Evolutionary conservation across 495 filamentous ascomycete genomes (phyloP), one percentile per base, ranked within the genome.

Genomic region (Amniculicola lignicola): DNA sequence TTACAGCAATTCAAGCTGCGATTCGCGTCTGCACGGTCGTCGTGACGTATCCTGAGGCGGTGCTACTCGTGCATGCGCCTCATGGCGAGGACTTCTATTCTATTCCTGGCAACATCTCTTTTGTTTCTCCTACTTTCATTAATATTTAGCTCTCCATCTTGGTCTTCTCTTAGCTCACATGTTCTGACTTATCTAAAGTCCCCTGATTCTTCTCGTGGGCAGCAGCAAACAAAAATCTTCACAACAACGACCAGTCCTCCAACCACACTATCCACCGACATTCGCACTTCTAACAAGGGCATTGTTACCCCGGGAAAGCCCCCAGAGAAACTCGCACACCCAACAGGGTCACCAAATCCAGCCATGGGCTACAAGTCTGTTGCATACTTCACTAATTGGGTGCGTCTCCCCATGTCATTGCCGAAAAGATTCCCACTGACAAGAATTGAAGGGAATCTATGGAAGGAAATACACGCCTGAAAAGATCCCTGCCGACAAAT

Each of bases 341-440:
- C 7, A 40, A 10, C 37, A 39, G 39, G 24, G 23, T 12, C 14
- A 22, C 35, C 51, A 44, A 48, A 24, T 21, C 5, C 28, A 5
- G 77, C 54, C 6, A 80, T 79, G 75, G 72, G 80, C 47, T 87
- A 82, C 67, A 81, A 80, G 57, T 77, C 83, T 4, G 86, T 93
- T 46, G 87, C 86, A 14, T 95, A 95, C 75, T 95, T 84, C 60
- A 86, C 89, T 49, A 91, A 95, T 72, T 93, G 89, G 82, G 73
- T 72, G 79, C 57, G 59, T 10, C 22, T 42, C 9, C 7, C 24
- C 9, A 50, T 9, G 9, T 4, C 2, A 42, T 36, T 14, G 10
- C 40, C 16, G 15, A 0, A 22, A 33, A 0, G 19, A 35, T 24
- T 25, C 18, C 18, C 4, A 51, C 40, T 46, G n/a, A 57, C 36